Percentiles rank a stretch among this genome's conserved stretches.
phyloP scores from a whole-genome alignment of 345 rosid species.

The Cardamine resedifolia region DNA sequence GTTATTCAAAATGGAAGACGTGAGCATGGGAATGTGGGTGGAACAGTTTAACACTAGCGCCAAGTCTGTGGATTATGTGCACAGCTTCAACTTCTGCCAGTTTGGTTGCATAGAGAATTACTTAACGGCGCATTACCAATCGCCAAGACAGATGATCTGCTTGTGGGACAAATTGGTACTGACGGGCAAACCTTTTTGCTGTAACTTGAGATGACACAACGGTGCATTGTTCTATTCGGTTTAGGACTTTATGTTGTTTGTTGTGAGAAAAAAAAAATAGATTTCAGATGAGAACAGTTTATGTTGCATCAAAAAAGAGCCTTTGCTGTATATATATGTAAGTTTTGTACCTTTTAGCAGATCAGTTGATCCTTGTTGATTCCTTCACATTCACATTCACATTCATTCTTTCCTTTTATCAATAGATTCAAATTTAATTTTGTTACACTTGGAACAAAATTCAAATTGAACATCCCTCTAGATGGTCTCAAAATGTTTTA shows the following conservation, averaged over 20 bases:
- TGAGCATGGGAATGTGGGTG: constrained; percentile 91
- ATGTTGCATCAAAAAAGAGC: background rate
- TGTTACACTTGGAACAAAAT: no score
- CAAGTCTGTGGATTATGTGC: constrained; percentile 55
- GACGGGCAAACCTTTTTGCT: constrained; percentile 52
- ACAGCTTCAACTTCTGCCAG: constrained; percentile 73
- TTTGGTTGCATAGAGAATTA: constrained; percentile 69
- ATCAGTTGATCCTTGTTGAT: background rate
- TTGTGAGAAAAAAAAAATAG: background rate
- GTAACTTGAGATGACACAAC: constrained; percentile 60
- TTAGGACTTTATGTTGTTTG: background rate
- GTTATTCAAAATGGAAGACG: constrained; percentile 89
- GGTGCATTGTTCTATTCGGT: background rate
- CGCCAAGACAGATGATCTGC: constrained; percentile 77
- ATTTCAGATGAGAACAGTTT: background rate
- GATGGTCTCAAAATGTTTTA: no score
- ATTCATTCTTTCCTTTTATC: no score
- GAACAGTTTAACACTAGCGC: constrained; percentile 60
- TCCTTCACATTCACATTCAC: no score
- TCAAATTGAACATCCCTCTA: no score
- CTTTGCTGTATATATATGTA: background rate
- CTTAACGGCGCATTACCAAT: constrained; percentile 76
- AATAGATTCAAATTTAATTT: no score
- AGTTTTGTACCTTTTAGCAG: background rate
- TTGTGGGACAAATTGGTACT: constrained; percentile 58